Conservation (phyloP, 306 rosid genomes). For the Dryas alaskensis region DNA sequence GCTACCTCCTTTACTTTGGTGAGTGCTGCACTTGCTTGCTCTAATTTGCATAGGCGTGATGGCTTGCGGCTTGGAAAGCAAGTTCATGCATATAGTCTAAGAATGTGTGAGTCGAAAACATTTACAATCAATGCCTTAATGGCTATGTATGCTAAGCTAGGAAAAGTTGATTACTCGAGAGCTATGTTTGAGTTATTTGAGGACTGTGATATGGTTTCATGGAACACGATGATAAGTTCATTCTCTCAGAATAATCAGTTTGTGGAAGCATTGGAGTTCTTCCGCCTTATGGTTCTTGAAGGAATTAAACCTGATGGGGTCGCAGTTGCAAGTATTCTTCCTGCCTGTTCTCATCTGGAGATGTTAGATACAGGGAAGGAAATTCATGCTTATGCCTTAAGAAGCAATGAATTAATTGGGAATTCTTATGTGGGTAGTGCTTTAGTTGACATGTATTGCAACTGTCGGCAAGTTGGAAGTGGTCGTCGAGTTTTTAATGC, state of each 20-base stretch:
- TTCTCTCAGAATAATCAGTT: constrained; percentile 69
- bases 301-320: constrained; percentile 70
- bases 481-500: constrained; percentile 61
- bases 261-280: constrained; percentile 49
- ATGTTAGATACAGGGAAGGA: constrained; percentile 58
- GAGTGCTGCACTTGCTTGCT: constrained; percentile 65
- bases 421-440: constrained; percentile 76
- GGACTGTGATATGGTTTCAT: constrained; percentile 65
- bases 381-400: constrained; percentile 63
- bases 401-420: constrained; percentile 41
- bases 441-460: constrained; percentile 85
- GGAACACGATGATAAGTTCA: constrained; percentile 77
- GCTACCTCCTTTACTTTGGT: constrained; percentile 78
- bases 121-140: constrained; percentile 73
- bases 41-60: constrained; percentile 34
- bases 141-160: constrained; percentile 69
- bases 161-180: constrained; percentile 50
- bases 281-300: constrained; percentile 44
- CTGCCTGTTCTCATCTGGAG: constrained; percentile 82
- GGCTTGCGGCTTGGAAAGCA: constrained; percentile 68
- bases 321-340: constrained; percentile 71
- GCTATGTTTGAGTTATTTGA: constrained; percentile 62
- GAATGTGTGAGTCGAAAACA: constrained; percentile 48
- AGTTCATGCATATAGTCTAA: constrained; percentile 58
- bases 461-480: constrained; percentile 49